Conservation (phyloP, 140 eudicot genomes). For the Oenanthe javanica region DNA sequence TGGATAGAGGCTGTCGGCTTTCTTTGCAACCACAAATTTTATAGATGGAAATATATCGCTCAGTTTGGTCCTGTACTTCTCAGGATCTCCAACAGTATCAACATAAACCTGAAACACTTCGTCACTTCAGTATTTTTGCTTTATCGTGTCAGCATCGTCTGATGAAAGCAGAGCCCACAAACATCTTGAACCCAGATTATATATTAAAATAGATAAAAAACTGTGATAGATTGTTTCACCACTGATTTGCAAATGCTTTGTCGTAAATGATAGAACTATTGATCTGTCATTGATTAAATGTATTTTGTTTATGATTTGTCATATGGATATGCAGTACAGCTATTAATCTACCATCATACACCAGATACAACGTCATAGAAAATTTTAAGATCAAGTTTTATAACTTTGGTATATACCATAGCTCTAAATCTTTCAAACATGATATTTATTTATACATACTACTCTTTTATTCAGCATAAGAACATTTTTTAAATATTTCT, state of each 20-base stretch:
- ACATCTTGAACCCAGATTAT: not conserved
- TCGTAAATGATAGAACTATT: not conserved
- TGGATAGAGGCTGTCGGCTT: constrained; percentile 98
- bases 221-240: not conserved
- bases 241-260: not conserved
- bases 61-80: constrained; percentile 70
- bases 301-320: not conserved
- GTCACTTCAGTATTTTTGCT: not conserved
- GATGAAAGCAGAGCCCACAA: not conserved
- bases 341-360: not conserved
- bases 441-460: not conserved
- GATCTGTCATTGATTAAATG: not conserved
- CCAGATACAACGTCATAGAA: not conserved
- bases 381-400: too few species aligned
- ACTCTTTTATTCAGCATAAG: not conserved
- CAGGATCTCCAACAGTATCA: constrained; percentile 96
- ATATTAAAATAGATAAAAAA: not conserved
- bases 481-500: not conserved
- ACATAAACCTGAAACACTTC: constrained; percentile 58
- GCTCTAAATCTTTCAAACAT: not conserved
- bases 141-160: not conserved
- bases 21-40: constrained; percentile 89
- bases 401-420: not conserved
- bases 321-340: not conserved
- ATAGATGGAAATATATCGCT: constrained; percentile 71